Percentiles rank a stretch among this genome's conserved stretches.
Evolutionary conservation across 139 green algal genomes (phyloP).

Genomic region (Mesostigma viride): DNA sequence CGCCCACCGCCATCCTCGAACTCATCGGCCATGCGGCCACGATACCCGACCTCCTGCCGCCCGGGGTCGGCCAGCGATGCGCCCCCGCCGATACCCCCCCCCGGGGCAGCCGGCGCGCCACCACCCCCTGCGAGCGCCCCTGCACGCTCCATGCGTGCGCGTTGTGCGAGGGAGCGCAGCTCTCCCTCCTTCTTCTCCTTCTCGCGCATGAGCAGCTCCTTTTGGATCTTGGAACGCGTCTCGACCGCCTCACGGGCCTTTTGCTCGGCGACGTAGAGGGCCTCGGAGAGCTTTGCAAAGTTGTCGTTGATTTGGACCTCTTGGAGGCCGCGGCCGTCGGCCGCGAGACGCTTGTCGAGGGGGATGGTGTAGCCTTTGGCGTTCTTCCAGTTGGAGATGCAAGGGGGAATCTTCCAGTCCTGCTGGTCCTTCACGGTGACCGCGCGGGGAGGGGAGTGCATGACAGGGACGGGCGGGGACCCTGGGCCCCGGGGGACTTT

Average conservation of each 20-base stretch:
- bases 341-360: conserved; percentile 95
- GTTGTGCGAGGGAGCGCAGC: conserved; percentile 79
- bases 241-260: conserved; percentile 78
- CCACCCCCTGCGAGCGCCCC: conserved; percentile 16
- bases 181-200: conserved; percentile 86
- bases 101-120: conserved; percentile 8
- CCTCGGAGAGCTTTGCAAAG: conserved; percentile 76
- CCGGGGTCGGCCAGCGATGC: neutral
- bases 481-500: conserved; percentile 59
- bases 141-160: conserved; percentile 74
- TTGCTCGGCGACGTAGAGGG: conserved; percentile 87
- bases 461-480: conserved; percentile 86
- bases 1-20: neutral
- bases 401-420: conserved; percentile 98
- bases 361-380: conserved; percentile 95
- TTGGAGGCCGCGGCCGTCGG: conserved; percentile 89
- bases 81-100: neutral
- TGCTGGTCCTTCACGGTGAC: conserved; percentile 78
- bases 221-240: conserved; percentile 73
- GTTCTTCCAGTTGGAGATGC: conserved; percentile 87
- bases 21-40: neutral
- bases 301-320: conserved; percentile 91
- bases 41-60: neutral
- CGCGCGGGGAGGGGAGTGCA: conserved; percentile 84
- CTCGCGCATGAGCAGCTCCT: conserved; percentile 69